Conservation (phyloP, 371 early-diverging fungal species). For the Mortierella sp. region DNA sequence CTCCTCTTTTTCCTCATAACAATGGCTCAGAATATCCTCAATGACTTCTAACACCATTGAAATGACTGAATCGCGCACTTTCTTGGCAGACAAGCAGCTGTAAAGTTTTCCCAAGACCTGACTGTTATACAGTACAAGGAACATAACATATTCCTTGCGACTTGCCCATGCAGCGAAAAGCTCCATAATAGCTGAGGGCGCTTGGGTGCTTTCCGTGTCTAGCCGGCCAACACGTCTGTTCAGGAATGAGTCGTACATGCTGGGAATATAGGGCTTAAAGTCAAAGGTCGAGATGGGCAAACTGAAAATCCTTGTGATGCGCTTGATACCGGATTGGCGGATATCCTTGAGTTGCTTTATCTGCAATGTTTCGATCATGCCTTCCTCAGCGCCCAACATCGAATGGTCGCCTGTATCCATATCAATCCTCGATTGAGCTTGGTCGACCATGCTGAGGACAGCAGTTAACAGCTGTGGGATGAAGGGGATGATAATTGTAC, state of each 20-base stretch:
- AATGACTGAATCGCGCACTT: slow-evolving; percentile 78
- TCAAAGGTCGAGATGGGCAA: slow-evolving; percentile 74
- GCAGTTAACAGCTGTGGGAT: slow-evolving; percentile 77
- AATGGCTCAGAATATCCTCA: slow-evolving; percentile 76
- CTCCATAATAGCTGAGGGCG: slow-evolving; percentile 81
- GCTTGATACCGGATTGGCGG: slow-evolving; percentile 77
- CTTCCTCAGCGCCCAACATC: slow-evolving; percentile 50
- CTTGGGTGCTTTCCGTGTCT: slow-evolving; percentile 86
- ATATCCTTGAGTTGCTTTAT: slow-evolving; percentile 70
- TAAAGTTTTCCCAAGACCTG: slow-evolving; percentile 78
- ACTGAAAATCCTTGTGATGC: slow-evolving; percentile 83
- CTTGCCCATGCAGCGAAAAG: slow-evolving; percentile 85
- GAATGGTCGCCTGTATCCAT: slow-evolving; percentile 54
- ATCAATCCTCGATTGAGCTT: slow-evolving; percentile 59
- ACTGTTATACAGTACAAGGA: slow-evolving; percentile 72
- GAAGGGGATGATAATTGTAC: slow-evolving; percentile 75
- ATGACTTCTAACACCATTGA: slow-evolving; percentile 77
- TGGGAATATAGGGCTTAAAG: slow-evolving; percentile 79
- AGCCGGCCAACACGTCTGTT: slow-evolving; percentile 78
- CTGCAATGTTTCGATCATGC: slow-evolving; percentile 35
- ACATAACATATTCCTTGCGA: slow-evolving; percentile 69
- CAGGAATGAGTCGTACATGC: slow-evolving; percentile 80
- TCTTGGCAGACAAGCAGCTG: slow-evolving; percentile 79
- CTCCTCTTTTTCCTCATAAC: slow-evolving; percentile 57
- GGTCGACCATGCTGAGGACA: slow-evolving; percentile 75